These are phyloP conservation scores for Aspergillus thermomutatus DNA, from an alignment of 2,329 filamentous ascomycete genomes.

Conservation along the genomic window DNA sequence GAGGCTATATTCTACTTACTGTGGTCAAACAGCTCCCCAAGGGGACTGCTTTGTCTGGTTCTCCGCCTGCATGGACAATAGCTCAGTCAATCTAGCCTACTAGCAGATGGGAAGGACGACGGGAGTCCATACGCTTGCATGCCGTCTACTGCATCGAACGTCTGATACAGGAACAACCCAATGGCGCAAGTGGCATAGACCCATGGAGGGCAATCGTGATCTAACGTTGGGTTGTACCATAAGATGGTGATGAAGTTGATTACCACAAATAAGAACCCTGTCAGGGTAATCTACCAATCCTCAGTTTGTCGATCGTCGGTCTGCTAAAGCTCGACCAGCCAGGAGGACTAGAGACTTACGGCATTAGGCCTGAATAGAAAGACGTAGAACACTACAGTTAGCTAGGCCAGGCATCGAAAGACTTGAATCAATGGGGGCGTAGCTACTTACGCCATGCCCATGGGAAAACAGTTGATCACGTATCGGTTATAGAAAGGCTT, in stretches of 20 bases:
- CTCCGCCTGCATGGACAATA: slow-evolving; percentile 57
- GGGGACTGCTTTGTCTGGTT: slow-evolving; percentile 85
- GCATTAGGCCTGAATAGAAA: slow-evolving; percentile 44
- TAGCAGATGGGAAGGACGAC: not conserved
- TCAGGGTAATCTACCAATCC: slow-evolving; percentile 68
- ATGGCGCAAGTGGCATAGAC: slow-evolving; percentile 90
- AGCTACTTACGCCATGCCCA: slow-evolving; percentile 76
- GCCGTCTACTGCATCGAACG: slow-evolving; percentile 95
- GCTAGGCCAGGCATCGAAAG: slow-evolving; percentile 4
- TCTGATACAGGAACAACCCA: slow-evolving; percentile 94
- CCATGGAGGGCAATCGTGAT: slow-evolving; percentile 91
- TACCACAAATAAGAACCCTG: slow-evolving; percentile 85
- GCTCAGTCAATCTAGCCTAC: slow-evolving; percentile 7
- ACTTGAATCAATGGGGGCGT: slow-evolving; percentile 4
- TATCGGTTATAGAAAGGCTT: slow-evolving; percentile 97
- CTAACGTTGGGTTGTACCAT: slow-evolving; percentile 92
- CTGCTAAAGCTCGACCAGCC: slow-evolving; percentile 3
- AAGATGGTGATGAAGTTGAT: slow-evolving; percentile 86
- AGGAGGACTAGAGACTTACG: slow-evolving; percentile 31
- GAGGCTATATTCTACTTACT: slow-evolving; percentile 46
- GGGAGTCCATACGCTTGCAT: slow-evolving; percentile 69
- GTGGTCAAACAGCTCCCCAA: slow-evolving; percentile 96
- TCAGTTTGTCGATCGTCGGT: slow-evolving; percentile 6
- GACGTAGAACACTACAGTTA: slow-evolving; percentile 12
- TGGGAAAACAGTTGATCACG: slow-evolving; percentile 90